phyloP scores from a whole-genome alignment of 768 basidiomycete genomes.

The Boletus tylopilopsis region DNA sequence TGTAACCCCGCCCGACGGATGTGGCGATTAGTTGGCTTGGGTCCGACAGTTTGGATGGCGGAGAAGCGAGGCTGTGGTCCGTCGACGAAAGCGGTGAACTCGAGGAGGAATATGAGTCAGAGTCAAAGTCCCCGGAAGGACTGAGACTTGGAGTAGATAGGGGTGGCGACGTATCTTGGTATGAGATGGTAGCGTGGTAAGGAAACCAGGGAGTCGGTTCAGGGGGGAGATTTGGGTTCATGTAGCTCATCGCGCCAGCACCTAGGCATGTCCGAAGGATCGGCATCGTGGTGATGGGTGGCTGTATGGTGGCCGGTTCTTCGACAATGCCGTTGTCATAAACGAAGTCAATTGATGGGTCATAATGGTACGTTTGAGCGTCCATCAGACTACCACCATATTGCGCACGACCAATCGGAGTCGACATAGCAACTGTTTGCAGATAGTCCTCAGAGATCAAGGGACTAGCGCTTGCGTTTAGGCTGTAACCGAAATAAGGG shows the following conservation, averaged over 20 bases:
- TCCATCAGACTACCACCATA: not conserved
- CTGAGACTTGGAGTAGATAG: not conserved
- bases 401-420: not conserved
- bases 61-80: not conserved
- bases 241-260: not conserved
- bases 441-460: not conserved
- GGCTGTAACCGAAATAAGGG: not conserved
- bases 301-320: not conserved
- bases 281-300: constrained; percentile 2
- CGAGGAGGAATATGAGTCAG: not conserved
- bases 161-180: not conserved
- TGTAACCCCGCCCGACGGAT: not conserved
- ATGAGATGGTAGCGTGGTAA: not conserved
- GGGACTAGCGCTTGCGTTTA: not conserved
- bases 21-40: not conserved
- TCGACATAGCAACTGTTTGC: constrained; percentile 2
- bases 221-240: not conserved
- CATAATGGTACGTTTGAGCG: not conserved
- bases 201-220: not conserved
- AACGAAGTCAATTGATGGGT: not conserved
- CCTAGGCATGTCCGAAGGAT: not conserved
- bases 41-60: not conserved
- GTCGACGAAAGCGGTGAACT: not conserved
- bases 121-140: not conserved
- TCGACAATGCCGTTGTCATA: not conserved